Percentiles rank a stretch among this genome's conserved stretches.
phyloP scores from a whole-genome alignment of 2,329 filamentous ascomycete species.

The Fonsecaea nubica region DNA sequence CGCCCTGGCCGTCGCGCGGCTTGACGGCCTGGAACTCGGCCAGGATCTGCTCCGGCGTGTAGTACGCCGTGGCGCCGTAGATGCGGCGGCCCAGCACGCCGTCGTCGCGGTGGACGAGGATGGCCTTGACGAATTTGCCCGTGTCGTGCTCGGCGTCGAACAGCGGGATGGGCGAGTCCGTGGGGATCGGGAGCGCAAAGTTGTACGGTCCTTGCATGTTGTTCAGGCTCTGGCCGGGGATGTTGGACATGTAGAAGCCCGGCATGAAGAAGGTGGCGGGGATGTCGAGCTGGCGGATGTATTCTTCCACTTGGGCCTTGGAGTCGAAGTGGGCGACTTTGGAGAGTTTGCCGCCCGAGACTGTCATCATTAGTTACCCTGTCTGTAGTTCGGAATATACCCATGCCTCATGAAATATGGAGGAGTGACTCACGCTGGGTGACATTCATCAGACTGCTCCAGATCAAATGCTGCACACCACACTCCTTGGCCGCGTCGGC shows the following conservation, averaged over 20 bases:
- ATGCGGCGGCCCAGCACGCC: constrained; percentile 48
- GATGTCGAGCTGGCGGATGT: constrained; percentile 46
- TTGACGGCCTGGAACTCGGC: constrained; percentile 49
- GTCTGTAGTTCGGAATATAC: neutral
- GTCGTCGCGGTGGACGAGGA: constrained; percentile 42
- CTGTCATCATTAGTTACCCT: constrained; percentile 2
- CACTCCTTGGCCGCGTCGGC: constrained; percentile 45
- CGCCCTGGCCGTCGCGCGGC: constrained; percentile 30
- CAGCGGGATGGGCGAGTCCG: constrained; percentile 48
- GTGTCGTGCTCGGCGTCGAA: constrained; percentile 54
- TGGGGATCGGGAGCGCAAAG: constrained; percentile 38
- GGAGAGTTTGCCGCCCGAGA: constrained; percentile 46
- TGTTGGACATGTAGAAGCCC: constrained; percentile 54
- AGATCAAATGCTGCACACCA: constrained; percentile 49
- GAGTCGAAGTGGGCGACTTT: constrained; percentile 49
- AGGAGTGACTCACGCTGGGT: constrained; percentile 31
- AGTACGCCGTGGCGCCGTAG: constrained; percentile 51
- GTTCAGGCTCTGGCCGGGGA: constrained; percentile 43
- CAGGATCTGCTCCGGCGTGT: constrained; percentile 50
- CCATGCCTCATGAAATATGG: neutral
- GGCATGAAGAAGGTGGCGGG: constrained; percentile 50
- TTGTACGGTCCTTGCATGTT: constrained; percentile 43
- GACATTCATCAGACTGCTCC: constrained; percentile 47
- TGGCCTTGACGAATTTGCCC: constrained; percentile 50
- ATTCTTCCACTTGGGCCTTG: constrained; percentile 50